phyloP scores from a whole-genome alignment of 1,284 basidiomycete species.

The Lentinula novae-zelandiae region DNA sequence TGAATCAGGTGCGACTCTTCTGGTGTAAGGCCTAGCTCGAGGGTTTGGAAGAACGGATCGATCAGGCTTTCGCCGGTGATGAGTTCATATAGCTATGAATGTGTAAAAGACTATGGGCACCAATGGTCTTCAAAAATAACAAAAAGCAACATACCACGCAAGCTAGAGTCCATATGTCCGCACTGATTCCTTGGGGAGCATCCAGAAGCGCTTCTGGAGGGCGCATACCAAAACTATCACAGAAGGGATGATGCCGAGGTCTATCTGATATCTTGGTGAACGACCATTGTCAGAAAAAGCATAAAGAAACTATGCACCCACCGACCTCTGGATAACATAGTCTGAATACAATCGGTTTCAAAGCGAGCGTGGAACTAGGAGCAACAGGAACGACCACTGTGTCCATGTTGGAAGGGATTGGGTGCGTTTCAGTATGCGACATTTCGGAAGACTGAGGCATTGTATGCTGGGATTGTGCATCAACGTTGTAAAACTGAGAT shows the following conservation, averaged over 20 bases:
- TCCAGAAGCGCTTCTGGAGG: slow-evolving; percentile 22
- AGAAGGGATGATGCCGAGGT: slow-evolving; percentile 10
- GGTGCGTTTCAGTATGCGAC: slow-evolving; percentile 12
- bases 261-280: background rate
- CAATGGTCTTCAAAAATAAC: background rate
- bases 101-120: background rate
- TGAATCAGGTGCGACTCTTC: slow-evolving; percentile 27
- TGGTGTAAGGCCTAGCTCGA: slow-evolving; percentile 20
- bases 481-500: slow-evolving; percentile 17
- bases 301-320: slow-evolving; percentile 1
- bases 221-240: slow-evolving; percentile 17
- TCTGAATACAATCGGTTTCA: slow-evolving; percentile 17
- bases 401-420: background rate
- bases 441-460: slow-evolving; percentile 14
- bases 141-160: slow-evolving; percentile 19
- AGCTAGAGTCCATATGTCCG: slow-evolving; percentile 24
- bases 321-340: slow-evolving; percentile 13
- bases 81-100: slow-evolving; percentile 22
- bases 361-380: background rate
- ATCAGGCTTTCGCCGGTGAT: slow-evolving; percentile 24
- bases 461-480: slow-evolving; percentile 6
- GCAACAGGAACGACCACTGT: slow-evolving; percentile 8
- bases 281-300: background rate
- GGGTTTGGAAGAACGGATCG: slow-evolving; percentile 25
- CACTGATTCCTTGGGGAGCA: slow-evolving; percentile 15